phyloP scores from a whole-genome alignment of 768 basidiomycete genomes.

The Cystobasidium onofrii region DNA sequence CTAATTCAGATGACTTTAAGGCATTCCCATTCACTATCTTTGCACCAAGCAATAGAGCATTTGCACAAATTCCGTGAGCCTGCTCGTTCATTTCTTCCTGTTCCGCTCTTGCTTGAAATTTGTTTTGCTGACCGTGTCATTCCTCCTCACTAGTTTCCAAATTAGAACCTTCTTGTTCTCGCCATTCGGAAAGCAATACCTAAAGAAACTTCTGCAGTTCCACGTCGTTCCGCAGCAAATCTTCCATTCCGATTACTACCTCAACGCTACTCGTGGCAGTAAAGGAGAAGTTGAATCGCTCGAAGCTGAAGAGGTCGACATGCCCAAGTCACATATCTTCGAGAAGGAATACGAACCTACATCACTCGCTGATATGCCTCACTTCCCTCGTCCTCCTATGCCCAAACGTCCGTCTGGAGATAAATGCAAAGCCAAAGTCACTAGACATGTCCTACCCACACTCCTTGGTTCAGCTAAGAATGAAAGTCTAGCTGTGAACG shows the following conservation, averaged over 20 bases:
- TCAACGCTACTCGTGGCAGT: conserved; percentile 36
- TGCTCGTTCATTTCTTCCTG: not conserved
- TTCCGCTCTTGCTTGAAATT: too few relatives aligned
- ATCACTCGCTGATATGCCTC: not conserved
- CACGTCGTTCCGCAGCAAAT: conserved; percentile 46
- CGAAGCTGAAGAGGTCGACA: not conserved
- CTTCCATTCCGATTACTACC: conserved; percentile 45
- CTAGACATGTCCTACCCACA: conserved; percentile 39
- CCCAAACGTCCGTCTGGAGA: not conserved
- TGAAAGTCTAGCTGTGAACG: conserved; percentile 36
- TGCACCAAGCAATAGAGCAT: conserved; percentile 45
- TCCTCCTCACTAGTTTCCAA: conserved; percentile 35
- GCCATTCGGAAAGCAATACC: conserved; percentile 44
- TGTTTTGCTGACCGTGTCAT: too few relatives aligned
- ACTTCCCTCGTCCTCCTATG: conserved; percentile 17
- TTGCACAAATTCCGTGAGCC: conserved; percentile 42
- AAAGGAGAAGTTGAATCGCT: conserved; percentile 1
- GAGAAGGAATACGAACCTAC: not conserved
- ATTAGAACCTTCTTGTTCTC: conserved; percentile 47
- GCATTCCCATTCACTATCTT: conserved; percentile 43
- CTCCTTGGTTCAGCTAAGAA: conserved; percentile 36
- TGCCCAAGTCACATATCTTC: conserved; percentile 5
- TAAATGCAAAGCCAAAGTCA: conserved; percentile 34
- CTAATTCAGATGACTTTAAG: conserved; percentile 12
- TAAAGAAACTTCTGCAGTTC: conserved; percentile 46